Evolutionary conservation across 176 grass and related monocot species (phyloP).

Genomic region (Lolium multiflorum): DNA sequence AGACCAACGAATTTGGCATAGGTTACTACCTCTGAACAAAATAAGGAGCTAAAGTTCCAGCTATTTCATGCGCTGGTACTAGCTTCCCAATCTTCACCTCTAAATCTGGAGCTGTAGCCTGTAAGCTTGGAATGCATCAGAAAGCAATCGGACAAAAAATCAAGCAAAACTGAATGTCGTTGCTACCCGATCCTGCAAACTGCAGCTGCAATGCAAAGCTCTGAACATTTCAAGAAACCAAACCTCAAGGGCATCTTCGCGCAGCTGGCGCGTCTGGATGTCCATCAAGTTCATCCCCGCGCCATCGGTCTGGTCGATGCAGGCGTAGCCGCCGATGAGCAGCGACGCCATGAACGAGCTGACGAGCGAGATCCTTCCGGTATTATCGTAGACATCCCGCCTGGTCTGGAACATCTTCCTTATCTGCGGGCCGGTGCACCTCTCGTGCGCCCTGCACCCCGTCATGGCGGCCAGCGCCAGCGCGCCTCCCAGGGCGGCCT

Average conservation of each 20-base stretch:
- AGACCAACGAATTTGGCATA: not conserved
- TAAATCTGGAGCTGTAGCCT: slow-evolving; percentile 62
- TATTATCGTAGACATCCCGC: slow-evolving; percentile 56
- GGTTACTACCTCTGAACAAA: slow-evolving; percentile 75
- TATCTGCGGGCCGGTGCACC: slow-evolving; percentile 85
- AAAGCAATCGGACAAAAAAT: not conserved
- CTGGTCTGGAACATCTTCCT: slow-evolving; percentile 62
- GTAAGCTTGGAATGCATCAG: not conserved
- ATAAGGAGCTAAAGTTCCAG: slow-evolving; percentile 69
- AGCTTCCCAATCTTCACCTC: slow-evolving; percentile 74
- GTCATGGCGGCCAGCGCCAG: slow-evolving; percentile 69
- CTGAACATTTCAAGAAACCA: slow-evolving; percentile 17
- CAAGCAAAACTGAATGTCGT: not conserved
- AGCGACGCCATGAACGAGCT: slow-evolving; percentile 90
- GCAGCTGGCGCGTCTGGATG: slow-evolving; percentile 60
- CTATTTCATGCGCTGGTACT: slow-evolving; percentile 65
- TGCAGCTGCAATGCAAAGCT: not conserved
- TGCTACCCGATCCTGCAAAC: not conserved
- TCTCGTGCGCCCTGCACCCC: slow-evolving; percentile 75
- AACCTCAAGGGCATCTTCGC: slow-evolving; percentile 69
- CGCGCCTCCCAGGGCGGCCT: slow-evolving; percentile 67
- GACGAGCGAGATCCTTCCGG: slow-evolving; percentile 82
- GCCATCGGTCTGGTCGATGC: slow-evolving; percentile 87
- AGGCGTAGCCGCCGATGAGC: slow-evolving; percentile 70
- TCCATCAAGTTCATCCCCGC: slow-evolving; percentile 98